Percentiles rank a stretch among this genome's conserved stretches.
phyloP scores from a whole-genome alignment of 2,329 filamentous ascomycete species.

The Immersiporthe knoxdaviesiana region DNA sequence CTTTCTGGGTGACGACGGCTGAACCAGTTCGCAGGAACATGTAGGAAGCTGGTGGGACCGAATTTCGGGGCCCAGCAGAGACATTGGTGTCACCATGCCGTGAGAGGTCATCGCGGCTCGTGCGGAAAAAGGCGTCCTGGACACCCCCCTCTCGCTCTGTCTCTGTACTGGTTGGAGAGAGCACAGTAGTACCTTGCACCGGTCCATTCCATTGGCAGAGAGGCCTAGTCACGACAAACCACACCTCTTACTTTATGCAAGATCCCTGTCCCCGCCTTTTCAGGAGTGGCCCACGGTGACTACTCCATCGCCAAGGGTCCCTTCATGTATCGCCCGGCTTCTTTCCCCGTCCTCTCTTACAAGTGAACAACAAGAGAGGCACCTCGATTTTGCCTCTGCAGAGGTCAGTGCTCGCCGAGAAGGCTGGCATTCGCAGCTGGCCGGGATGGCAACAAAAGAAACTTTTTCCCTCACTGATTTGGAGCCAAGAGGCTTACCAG shows the following conservation, averaged over 20 bases:
- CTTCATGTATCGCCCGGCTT: conserved; percentile 11
- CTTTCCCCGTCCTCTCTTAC: conserved; percentile 17
- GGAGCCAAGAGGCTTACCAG: neutral
- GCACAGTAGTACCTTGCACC: conserved; percentile 11
- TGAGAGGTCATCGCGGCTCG: neutral
- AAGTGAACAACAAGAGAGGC: conserved; percentile 4
- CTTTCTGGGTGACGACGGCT: neutral
- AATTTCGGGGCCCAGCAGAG: conserved; percentile 3
- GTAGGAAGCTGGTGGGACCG: neutral
- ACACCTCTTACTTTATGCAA: conserved; percentile 1
- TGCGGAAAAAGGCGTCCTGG: neutral
- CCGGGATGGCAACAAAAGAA: conserved; percentile 10
- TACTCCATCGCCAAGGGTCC: conserved; percentile 15
- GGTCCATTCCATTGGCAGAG: conserved; percentile 3
- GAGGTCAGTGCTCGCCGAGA: neutral
- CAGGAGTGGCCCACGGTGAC: conserved; percentile 15
- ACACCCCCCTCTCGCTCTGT: neutral
- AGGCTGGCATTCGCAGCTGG: neutral
- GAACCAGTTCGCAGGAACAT: neutral
- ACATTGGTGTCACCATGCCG: neutral
- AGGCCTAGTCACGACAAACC: conserved; percentile 14
- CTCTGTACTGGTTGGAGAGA: neutral
- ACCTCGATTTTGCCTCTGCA: neutral
- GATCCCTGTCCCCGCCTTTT: conserved; percentile 25
- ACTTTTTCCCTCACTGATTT: neutral